Percentiles rank a stretch among this genome's conserved stretches.
Conservation (phyloP, 1,284 basidiomycete species). For the Termitomyces sp. region DNA sequence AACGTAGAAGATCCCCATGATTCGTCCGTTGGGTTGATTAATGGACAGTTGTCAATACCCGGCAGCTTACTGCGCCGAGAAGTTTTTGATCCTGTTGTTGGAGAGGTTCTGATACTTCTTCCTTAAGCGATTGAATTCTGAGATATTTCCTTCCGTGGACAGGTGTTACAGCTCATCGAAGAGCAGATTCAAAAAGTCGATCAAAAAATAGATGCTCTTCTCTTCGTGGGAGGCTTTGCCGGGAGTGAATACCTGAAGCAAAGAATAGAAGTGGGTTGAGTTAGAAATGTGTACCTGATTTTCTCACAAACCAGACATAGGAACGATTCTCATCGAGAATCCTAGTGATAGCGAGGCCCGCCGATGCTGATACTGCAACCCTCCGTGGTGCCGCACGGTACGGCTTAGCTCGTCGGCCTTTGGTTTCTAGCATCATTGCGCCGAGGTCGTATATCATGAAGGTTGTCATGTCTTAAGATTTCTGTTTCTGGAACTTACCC, state of each 20-base stretch:
- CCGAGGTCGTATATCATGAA: constrained; percentile 82
- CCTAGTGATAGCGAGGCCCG: constrained; percentile 68
- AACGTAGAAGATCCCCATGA: constrained; percentile 75
- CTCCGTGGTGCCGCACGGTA: constrained; percentile 78
- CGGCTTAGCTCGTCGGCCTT: constrained; percentile 65
- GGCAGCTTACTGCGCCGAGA: constrained; percentile 69
- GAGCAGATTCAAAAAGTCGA: constrained; percentile 62
- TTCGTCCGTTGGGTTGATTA: constrained; percentile 64
- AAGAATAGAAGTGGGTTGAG: constrained; percentile 58
- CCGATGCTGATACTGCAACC: constrained; percentile 80
- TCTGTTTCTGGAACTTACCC: neutral
- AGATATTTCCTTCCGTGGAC: constrained; percentile 7
- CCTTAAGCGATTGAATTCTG: neutral
- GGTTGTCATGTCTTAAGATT: constrained; percentile 32
- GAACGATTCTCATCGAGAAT: constrained; percentile 61
- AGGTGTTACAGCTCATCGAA: constrained; percentile 74
- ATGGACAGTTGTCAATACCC: constrained; percentile 76
- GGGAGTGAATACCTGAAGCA: constrained; percentile 76
- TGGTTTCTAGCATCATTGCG: constrained; percentile 74
- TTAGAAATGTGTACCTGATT: neutral
- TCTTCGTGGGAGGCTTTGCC: constrained; percentile 82
- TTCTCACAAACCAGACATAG: constrained; percentile 29
- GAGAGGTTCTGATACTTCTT: constrained; percentile 44
- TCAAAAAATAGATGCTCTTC: constrained; percentile 67
- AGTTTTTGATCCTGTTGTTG: constrained; percentile 77